Base-by-base conservation (phyloP, 352 stramenopile species). In the Phytopythium cucurbitacearum region DNA sequence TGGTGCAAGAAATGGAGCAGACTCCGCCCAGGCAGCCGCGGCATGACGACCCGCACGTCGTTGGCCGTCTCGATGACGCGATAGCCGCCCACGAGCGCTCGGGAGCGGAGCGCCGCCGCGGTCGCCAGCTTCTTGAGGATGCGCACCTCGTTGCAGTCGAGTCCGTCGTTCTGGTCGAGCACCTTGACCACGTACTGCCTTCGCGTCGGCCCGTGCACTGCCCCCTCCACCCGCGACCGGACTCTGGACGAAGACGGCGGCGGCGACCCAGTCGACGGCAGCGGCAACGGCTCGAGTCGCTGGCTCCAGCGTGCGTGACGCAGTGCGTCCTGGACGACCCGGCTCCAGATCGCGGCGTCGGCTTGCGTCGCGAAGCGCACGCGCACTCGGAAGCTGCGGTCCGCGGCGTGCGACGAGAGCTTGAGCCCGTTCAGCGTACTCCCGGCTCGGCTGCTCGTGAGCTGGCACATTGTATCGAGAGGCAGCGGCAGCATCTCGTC, bases 41-140 rank as follows among this genome's bases (percentile, higher is more conserved):
- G 73, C 79, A 89, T 89, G 35, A 87, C 49, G 40, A 89, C 57
- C 4, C 72, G 53, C 16, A 78, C 62, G 43, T 81, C 73, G 9
- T 59, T 46, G 7, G 40, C 7, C 1, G 76, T 85, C 50, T 87
- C 74, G 1, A 87, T 58, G 5, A 87, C 64, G 11, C 71, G 75
- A 56, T 83, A 89, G 28, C 65, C 61, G 2, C 37, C 13, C 8
- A 88, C 44, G 15, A 80, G 65, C 13, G 40, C 16, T 21, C 68
- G n/a, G 34, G 60, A 50, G 38, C 47, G 43, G 32, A 61, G 53
- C 3, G 37, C 39, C 15, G 50, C 38, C 3, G 60, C 61, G 0
- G 32, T 48, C 21, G 46, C 57, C 2, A 87, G 60, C 41, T 64
- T 67, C 41, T 70, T 69, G 16, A 89, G 57, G 5, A 80, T 60